Evolutionary conservation across 805 yeast genomes (phyloP).

Genomic region (Komagataella phaffii): DNA sequence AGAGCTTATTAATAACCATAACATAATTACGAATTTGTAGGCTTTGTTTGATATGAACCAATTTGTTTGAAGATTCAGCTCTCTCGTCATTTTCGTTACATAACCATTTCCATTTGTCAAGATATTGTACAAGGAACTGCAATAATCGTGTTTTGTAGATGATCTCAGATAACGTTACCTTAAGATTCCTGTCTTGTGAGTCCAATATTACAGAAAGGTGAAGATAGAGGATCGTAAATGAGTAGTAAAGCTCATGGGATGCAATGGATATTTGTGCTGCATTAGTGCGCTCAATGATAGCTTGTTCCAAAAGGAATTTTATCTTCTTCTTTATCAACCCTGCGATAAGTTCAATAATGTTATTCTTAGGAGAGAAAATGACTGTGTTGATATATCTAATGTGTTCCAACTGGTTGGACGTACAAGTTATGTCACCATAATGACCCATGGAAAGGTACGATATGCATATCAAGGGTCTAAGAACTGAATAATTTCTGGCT

Average conservation of each 20-base stretch:
- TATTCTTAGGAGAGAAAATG: conserved; percentile 4
- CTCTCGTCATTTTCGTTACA: conserved; percentile 11
- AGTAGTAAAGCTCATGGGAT: conserved; percentile 15
- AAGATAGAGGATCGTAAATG: conserved; percentile 14
- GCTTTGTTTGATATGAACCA: conserved; percentile 10
- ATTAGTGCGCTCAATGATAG: not conserved
- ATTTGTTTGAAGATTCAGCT: conserved; percentile 5
- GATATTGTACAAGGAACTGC: conserved; percentile 26
- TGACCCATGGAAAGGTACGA: conserved; percentile 17
- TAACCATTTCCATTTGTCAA: conserved; percentile 60
- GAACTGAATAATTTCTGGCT: not conserved
- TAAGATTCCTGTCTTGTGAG: conserved; percentile 1
- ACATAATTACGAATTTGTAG: conserved; percentile 46
- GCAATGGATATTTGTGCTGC: not conserved
- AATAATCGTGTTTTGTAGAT: conserved; percentile 21
- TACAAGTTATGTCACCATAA: conserved; percentile 10
- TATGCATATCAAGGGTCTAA: conserved; percentile 9
- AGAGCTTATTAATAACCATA: conserved; percentile 35
- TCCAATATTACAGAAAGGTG: conserved; percentile 4
- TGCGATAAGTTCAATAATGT: conserved; percentile 3
- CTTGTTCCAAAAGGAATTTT: not conserved
- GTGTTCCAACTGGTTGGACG: conserved; percentile 9
- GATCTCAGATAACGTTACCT: conserved; percentile 4
- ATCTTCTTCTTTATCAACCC: not conserved
- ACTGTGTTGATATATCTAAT: conserved; percentile 11